These are phyloP conservation scores for Trypethelium eluteriae DNA, from an alignment of 495 filamentous ascomycete species.

Conservation along the genomic window DNA sequence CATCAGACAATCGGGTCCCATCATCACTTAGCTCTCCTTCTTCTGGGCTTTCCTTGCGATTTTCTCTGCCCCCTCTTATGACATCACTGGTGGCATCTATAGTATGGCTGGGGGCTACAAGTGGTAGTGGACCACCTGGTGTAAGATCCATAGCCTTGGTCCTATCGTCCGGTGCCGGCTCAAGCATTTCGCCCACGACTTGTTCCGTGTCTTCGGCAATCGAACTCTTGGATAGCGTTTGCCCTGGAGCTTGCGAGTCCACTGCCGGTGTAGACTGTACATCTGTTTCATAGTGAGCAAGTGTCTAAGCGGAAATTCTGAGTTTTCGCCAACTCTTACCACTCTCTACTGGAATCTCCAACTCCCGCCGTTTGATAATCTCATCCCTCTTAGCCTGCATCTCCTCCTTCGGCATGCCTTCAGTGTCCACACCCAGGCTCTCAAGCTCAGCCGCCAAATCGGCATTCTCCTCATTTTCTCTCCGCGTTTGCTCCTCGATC, in stretches of 20 bases:
- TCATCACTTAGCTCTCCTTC: conserved; percentile 14
- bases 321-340: not conserved
- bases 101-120: not conserved
- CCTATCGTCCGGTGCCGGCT: not conserved
- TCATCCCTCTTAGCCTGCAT: conserved; percentile 35
- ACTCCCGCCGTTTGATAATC: conserved; percentile 18
- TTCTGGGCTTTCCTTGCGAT: not conserved
- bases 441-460: conserved; percentile 55
- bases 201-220: not conserved
- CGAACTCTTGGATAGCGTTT: not conserved
- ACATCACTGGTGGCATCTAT: not conserved
- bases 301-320: not conserved
- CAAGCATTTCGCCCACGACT: not conserved
- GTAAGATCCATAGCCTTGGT: not conserved
- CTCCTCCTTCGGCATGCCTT: conserved; percentile 48
- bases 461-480: conserved; percentile 36
- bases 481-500: conserved; percentile 53
- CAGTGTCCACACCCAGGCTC: conserved; percentile 69
- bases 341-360: not conserved
- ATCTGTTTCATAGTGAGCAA: not conserved
- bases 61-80: not conserved
- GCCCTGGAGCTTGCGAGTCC: not conserved
- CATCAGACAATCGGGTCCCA: not conserved
- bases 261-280: not conserved
- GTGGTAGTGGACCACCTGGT: not conserved